These are phyloP conservation scores for Bacterosira constricta DNA, from an alignment of 108 stramenopile genomes.

Conservation along the genomic window DNA sequence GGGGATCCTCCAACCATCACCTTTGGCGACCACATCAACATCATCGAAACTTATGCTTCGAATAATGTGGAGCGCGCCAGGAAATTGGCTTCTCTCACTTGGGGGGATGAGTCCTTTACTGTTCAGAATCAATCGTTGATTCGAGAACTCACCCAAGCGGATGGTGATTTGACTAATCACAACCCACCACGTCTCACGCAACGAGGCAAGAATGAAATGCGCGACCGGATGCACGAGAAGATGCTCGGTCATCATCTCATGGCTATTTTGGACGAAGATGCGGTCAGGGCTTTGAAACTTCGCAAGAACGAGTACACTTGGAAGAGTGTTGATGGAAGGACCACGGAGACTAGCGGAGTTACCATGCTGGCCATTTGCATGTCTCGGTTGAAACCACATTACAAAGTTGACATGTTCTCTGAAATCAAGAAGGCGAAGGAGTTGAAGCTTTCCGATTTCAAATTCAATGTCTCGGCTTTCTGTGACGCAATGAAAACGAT, in stretches of 20 bases:
- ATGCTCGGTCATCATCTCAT: not conserved
- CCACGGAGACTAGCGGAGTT: not conserved
- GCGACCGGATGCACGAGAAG: not conserved
- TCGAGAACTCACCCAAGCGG: not conserved
- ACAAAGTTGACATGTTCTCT: not conserved
- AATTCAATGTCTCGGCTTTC: not conserved
- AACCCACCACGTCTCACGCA: no score
- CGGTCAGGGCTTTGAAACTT: not conserved
- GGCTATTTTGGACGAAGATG: not conserved
- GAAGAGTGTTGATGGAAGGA: not conserved
- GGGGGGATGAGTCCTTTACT: no score
- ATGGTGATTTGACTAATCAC: not conserved
- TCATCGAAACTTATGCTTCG: no score
- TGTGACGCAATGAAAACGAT: not conserved
- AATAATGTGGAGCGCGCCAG: no score
- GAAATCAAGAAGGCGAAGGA: not conserved
- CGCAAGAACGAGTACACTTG: not conserved
- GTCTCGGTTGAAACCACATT: not conserved
- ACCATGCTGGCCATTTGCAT: not conserved
- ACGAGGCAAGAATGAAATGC: not conserved
- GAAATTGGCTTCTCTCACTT: no score
- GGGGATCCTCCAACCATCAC: no score
- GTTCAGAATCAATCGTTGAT: not conserved
- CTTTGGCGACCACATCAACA: no score
- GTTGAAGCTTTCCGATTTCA: not conserved